Evolutionary conservation across 768 basidiomycete genomes (phyloP), one percentile per base, ranked within the genome.

Genomic region (Peribolospora kevripleyi): DNA sequence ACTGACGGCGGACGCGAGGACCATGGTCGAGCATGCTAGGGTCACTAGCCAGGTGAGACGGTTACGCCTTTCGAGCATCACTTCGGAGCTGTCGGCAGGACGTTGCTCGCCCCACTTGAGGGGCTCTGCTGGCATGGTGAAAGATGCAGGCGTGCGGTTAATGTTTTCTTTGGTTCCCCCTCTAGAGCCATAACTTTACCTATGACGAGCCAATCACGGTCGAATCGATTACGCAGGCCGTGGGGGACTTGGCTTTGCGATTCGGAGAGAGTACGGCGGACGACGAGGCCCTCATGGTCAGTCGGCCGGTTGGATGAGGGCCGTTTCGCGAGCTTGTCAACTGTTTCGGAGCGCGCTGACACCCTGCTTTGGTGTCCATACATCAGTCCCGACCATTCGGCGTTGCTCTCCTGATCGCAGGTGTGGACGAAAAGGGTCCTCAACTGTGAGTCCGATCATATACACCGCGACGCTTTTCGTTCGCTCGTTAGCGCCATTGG

Each of bases 201-300:
- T 97, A 93, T 67, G 86, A 97, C 71, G 93, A 98, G 70, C 73
- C 68, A 61, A 97, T 97, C 72, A 87, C 85, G 65, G 88, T 98
- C 54, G 93, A 97, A 73, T 93, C 88, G 65, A 87, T 79, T 54
- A 93, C 93, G 2, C 93, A 97, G 72, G 90, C 91, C 1, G 88
- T 97, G 48, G 93, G 91, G 68, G 93, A 97, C 73, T 73, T 98
- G 55, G 93, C 93, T 3, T 71, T 98, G 66, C 72, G 91, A 62
- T 98, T 98, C 60, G 93, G 93, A 59, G 93, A 97, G 78, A 91
- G 88, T 70, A 88, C 95, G 60, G 87, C 95, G 64, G 88, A 95
- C 65, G 91, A 93, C 69, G 91, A 93, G 66, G 91, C 90, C 4
- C 81, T 91, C 81, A 97, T 97, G 91, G 73, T 73, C 60, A 64